Conservation (phyloP, 192 early-diverging fungal species). For the Coemansia sp. region DNA sequence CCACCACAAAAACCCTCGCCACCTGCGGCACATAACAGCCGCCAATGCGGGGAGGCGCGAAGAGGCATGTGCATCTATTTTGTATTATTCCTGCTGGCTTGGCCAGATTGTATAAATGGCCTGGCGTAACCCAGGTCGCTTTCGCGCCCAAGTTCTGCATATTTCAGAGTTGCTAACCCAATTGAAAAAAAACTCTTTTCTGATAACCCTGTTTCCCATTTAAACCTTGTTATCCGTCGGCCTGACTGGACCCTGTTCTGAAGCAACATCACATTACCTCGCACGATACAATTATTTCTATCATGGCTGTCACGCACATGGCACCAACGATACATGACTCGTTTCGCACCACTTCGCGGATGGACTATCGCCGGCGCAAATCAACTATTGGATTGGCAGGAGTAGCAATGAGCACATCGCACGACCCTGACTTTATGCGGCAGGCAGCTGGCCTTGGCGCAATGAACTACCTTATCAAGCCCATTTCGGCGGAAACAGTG, state of each 20-base stretch:
- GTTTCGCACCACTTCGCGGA: background rate
- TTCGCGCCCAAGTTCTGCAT: background rate
- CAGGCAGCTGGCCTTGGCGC: slow-evolving; percentile 50
- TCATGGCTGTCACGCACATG: slow-evolving; percentile 32
- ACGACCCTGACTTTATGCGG: slow-evolving; percentile 52
- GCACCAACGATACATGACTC: slow-evolving; percentile 10
- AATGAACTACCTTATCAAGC: slow-evolving; percentile 55
- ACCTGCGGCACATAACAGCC: background rate
- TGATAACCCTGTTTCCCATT: background rate
- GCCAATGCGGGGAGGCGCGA: background rate
- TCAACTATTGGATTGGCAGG: slow-evolving; percentile 24
- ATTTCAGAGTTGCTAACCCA: slow-evolving; percentile 5
- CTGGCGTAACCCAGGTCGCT: background rate
- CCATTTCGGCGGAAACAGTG: slow-evolving; percentile 53
- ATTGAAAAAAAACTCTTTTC: slow-evolving; percentile 2
- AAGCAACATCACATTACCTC: background rate
- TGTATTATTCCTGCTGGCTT: background rate
- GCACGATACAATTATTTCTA: background rate
- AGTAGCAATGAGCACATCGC: slow-evolving; percentile 54
- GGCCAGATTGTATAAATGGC: slow-evolving; percentile 1
- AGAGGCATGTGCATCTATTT: background rate
- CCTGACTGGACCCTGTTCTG: background rate
- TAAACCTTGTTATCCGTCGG: background rate
- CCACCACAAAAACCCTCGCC: background rate
- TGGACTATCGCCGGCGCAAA: slow-evolving; percentile 32